Evolutionary conservation across 2,329 filamentous ascomycete species (phyloP).

Genomic region (Cadophora luteo-olivacea): DNA sequence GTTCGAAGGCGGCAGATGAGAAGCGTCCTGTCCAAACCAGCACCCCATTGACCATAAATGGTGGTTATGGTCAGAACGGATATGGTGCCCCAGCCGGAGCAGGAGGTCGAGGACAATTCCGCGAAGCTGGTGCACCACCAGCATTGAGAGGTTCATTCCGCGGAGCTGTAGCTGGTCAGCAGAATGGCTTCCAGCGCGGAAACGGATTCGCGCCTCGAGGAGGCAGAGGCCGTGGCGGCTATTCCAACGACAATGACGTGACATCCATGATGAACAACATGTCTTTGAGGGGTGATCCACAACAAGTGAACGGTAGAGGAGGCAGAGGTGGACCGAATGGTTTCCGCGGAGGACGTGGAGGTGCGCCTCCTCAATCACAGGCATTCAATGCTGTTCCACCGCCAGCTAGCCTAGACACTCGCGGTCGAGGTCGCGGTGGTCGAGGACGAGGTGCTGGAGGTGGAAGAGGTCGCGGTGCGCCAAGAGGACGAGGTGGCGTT

Average conservation of each 20-base stretch:
- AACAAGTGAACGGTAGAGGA: conserved; percentile 33
- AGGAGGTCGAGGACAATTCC: conserved; percentile 66
- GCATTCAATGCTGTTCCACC: conserved; percentile 65
- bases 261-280: conserved; percentile 26
- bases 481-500: conserved; percentile 20
- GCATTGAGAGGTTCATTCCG: conserved; percentile 64
- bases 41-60: conserved; percentile 58
- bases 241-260: conserved; percentile 34
- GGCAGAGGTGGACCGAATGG: conserved; percentile 29
- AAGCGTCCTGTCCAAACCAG: conserved; percentile 56
- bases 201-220: conserved; percentile 44
- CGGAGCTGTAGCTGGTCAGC: conserved; percentile 58
- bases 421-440: conserved; percentile 45
- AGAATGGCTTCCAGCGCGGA: conserved; percentile 49
- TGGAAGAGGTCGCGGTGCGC: conserved; percentile 36
- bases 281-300: conserved; percentile 23
- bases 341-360: conserved; percentile 37
- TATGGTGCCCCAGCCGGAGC: conserved; percentile 61
- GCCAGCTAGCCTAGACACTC: conserved; percentile 60
- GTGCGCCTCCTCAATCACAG: conserved; percentile 34
- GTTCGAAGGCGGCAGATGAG: conserved; percentile 63
- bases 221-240: conserved; percentile 46
- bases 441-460: conserved; percentile 33
- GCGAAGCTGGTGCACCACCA: conserved; percentile 60
- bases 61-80: conserved; percentile 41